Evolutionary conservation across 441 rosid genomes (phyloP).

Genomic region (Raphanus hybrid): DNA sequence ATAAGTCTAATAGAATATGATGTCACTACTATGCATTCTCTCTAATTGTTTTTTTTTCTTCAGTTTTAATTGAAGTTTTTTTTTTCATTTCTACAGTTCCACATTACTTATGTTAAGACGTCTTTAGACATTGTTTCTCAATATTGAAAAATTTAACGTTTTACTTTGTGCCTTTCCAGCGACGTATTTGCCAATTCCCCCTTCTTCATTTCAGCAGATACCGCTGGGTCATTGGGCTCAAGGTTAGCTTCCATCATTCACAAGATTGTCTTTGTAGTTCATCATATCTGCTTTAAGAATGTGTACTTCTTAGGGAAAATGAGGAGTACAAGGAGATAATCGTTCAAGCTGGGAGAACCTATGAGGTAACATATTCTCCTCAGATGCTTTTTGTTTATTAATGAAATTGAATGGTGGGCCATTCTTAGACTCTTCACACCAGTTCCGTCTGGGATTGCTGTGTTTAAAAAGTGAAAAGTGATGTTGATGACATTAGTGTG

Average conservation of each 20-base stretch:
- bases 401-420: conserved; percentile 13
- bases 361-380: conserved; percentile 66
- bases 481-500: conserved; percentile 19
- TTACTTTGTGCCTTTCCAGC: conserved; percentile 48
- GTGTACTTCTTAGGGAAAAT: conserved; percentile 58
- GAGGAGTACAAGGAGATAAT: conserved; percentile 89
- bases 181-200: conserved; percentile 92
- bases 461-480: conserved; percentile 17
- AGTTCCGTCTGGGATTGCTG: conserved; percentile 7
- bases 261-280: conserved; percentile 24
- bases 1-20: conserved; percentile 3
- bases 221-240: conserved; percentile 66
- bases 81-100: background rate
- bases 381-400: conserved; percentile 29
- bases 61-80: conserved; percentile 1
- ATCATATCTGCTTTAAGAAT: conserved; percentile 31
- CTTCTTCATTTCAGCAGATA: conserved; percentile 90
- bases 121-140: conserved; percentile 35
- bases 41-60: conserved; percentile 5
- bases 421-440: conserved; percentile 14
- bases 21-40: conserved; percentile 7
- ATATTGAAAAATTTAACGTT: conserved; percentile 11
- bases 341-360: conserved; percentile 77
- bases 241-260: conserved; percentile 54
- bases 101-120: conserved; percentile 3